These are phyloP conservation scores for Rhodotorula sp. DNA, from an alignment of 1,284 basidiomycete species.

Conservation along the genomic window DNA sequence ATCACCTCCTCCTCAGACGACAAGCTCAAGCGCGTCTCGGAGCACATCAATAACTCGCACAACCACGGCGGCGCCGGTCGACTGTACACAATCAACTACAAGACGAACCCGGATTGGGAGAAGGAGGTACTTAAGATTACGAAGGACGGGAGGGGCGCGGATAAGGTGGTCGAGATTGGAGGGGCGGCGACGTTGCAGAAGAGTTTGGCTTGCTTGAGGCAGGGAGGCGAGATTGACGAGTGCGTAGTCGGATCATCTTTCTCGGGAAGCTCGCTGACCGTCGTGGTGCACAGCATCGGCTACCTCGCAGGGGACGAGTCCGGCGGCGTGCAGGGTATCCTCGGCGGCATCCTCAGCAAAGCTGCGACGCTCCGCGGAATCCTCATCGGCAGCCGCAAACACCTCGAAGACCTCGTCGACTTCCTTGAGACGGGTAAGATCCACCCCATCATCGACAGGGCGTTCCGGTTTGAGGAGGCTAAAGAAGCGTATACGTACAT, in stretches of 20 bases:
- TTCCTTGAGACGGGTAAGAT: constrained; percentile 49
- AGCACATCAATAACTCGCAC: constrained; percentile 44
- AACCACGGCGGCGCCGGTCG: constrained; percentile 50
- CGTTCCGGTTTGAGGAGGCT: constrained; percentile 50
- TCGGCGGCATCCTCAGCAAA: background rate
- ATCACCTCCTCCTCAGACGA: constrained; percentile 62
- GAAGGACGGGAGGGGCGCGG: constrained; percentile 58
- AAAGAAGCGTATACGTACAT: constrained; percentile 51
- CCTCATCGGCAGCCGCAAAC: constrained; percentile 51
- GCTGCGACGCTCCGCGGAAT: constrained; percentile 48
- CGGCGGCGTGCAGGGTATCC: constrained; percentile 3
- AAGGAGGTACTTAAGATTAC: constrained; percentile 55
- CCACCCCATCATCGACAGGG: constrained; percentile 44
- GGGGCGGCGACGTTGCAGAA: constrained; percentile 46
- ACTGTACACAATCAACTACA: constrained; percentile 57
- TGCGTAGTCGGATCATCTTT: constrained; percentile 42
- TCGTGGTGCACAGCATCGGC: background rate
- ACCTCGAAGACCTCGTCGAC: constrained; percentile 49
- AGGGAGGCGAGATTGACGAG: constrained; percentile 36
- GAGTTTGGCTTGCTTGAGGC: constrained; percentile 27
- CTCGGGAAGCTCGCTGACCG: background rate
- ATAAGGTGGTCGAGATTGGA: constrained; percentile 49
- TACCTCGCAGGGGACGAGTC: background rate
- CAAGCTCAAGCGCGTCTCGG: constrained; percentile 56
- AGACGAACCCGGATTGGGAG: constrained; percentile 58